Evolutionary conservation across 306 rosid genomes (phyloP).

Genomic region (Begonia loranthoides): DNA sequence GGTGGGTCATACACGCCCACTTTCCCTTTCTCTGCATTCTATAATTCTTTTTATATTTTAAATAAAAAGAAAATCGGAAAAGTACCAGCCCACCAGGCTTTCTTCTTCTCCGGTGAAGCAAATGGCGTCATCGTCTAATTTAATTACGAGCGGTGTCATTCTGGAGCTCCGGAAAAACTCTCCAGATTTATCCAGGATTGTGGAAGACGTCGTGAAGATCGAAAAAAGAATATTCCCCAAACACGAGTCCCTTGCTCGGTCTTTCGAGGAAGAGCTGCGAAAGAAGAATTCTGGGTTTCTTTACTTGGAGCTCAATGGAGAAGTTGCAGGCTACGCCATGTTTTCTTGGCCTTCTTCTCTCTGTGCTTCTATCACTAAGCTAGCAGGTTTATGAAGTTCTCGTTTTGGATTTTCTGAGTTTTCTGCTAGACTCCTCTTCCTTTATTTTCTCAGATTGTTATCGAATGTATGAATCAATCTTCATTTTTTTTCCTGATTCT

Average conservation of each 20-base stretch:
- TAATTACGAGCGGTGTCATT: slow-evolving; percentile 29
- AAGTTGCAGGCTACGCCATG: slow-evolving; percentile 69
- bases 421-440: background rate
- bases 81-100: too few species aligned
- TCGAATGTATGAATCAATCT: slow-evolving; percentile 34
- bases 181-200: slow-evolving; percentile 23
- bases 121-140: background rate
- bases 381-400: slow-evolving; percentile 44
- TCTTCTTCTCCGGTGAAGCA: too few species aligned
- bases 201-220: slow-evolving; percentile 62
- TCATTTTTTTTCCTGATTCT: too few species aligned
- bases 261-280: slow-evolving; percentile 49
- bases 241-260: slow-evolving; percentile 71
- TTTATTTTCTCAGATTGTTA: slow-evolving; percentile 45
- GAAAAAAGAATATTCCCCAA: slow-evolving; percentile 73
- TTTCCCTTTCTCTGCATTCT: too few species aligned
- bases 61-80: background rate
- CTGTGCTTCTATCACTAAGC: slow-evolving; percentile 65
- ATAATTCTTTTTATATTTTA: too few species aligned
- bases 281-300: slow-evolving; percentile 70
- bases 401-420: background rate
- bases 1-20: too few species aligned
- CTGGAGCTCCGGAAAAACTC: slow-evolving; percentile 45
- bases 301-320: slow-evolving; percentile 31
- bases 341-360: slow-evolving; percentile 80